These are phyloP conservation scores for Coelastrella sp. DNA, from an alignment of 139 green algal species.

Conservation along the genomic window DNA sequence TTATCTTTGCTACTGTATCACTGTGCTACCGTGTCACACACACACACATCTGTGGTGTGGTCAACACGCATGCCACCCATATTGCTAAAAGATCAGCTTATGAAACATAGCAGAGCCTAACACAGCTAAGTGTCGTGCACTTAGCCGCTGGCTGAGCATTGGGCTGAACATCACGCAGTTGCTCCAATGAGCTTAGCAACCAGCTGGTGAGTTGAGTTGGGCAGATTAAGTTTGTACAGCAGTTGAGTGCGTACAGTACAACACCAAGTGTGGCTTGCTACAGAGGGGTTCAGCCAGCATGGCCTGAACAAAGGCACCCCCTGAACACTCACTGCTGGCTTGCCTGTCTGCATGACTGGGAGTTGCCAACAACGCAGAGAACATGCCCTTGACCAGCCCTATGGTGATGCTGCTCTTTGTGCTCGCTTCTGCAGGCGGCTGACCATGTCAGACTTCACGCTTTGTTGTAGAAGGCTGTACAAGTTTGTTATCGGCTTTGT, in stretches of 20 bases:
- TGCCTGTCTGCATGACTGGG: not conserved
- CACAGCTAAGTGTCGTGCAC: too few relatives aligned
- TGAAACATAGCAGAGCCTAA: too few relatives aligned
- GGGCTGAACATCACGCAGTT: too few relatives aligned
- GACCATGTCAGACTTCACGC: constrained; percentile 21
- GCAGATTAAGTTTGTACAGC: too few relatives aligned
- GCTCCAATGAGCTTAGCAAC: too few relatives aligned
- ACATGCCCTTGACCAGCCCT: too few relatives aligned
- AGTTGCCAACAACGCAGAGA: not conserved
- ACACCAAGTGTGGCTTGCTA: not conserved
- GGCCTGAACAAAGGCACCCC: not conserved
- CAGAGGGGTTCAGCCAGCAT: not conserved
- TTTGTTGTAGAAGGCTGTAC: not conserved
- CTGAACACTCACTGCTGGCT: not conserved
- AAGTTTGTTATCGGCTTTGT: constrained; percentile 36
- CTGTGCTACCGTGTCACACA: not conserved
- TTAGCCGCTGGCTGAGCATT: too few relatives aligned
- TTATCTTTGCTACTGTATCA: not conserved
- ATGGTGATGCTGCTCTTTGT: not conserved
- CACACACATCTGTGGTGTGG: not conserved
- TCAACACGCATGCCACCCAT: too few relatives aligned
- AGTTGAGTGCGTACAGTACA: too few relatives aligned
- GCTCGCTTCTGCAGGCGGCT: constrained; percentile 10
- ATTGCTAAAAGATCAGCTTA: too few relatives aligned
- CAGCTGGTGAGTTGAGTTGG: too few relatives aligned